phyloP scores from a whole-genome alignment of 129 eudicot genomes.

The Erigeron canadensis region DNA sequence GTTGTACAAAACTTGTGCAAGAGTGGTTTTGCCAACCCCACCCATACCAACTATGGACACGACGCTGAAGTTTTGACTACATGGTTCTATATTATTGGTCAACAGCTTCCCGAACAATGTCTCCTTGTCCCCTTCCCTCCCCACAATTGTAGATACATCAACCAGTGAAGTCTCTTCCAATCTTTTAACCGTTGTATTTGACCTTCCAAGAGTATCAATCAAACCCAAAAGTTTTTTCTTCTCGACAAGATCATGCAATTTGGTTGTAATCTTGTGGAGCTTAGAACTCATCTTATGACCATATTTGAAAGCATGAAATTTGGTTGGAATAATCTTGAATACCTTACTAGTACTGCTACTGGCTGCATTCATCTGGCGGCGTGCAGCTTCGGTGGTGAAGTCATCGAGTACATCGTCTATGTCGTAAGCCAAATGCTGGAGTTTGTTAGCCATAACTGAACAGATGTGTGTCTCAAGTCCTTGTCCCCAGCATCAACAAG shows the following conservation, averaged over 20 bases:
- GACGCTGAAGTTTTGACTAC: background rate
- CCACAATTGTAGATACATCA: constrained; percentile 31
- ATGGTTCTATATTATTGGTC: background rate
- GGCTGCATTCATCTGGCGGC: constrained; percentile 15
- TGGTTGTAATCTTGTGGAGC: constrained; percentile 23
- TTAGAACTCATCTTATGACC: constrained; percentile 33
- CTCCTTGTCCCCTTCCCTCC: constrained; percentile 37
- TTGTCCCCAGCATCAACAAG: constrained; percentile 52
- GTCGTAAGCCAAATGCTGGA: constrained; percentile 43
- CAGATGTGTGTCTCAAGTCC: constrained; percentile 31
- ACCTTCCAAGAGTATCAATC: constrained; percentile 7
- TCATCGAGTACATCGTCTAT: constrained; percentile 48
- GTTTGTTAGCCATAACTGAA: constrained; percentile 40
- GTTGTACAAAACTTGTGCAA: too few relatives aligned
- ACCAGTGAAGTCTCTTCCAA: constrained; percentile 42
- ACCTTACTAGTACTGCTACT: background rate
- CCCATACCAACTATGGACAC: background rate
- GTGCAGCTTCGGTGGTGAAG: constrained; percentile 36
- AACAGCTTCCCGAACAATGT: constrained; percentile 5
- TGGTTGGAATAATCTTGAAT: constrained; percentile 21
- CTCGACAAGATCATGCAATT: constrained; percentile 25
- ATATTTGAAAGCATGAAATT: constrained; percentile 16
- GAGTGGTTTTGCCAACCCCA: too few relatives aligned
- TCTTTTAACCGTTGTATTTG: constrained; percentile 7
- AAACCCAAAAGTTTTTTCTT: constrained; percentile 29